These are phyloP conservation scores for Eleusine coracana DNA, from an alignment of 176 grass and related monocot species.

Conservation along the genomic window DNA sequence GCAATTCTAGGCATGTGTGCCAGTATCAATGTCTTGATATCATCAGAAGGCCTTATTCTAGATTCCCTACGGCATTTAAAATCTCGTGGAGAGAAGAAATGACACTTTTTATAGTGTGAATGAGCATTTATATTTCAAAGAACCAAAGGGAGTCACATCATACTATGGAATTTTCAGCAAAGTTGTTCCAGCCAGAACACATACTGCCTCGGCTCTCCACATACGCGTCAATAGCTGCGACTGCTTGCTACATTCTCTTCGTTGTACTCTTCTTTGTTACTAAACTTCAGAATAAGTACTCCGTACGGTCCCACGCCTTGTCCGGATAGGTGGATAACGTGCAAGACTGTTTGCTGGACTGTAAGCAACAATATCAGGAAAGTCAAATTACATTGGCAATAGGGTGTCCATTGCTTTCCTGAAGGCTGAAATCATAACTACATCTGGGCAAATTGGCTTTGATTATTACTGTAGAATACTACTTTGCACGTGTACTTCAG, in stretches of 20 bases:
- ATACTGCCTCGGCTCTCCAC: constrained; percentile 34
- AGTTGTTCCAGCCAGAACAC: constrained; percentile 21
- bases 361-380: constrained; percentile 6
- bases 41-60: constrained; percentile 39
- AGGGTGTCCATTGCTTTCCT: not conserved
- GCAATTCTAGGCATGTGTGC: not conserved
- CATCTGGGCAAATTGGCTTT: not conserved
- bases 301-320: constrained; percentile 16
- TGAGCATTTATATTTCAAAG: constrained; percentile 17
- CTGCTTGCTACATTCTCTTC: constrained; percentile 29
- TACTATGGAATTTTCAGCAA: not conserved
- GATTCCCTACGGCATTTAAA: constrained; percentile 28
- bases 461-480: constrained; percentile 31
- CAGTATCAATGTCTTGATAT: constrained; percentile 30
- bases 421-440: not conserved
- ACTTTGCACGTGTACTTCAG: constrained; percentile 26
- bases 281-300: constrained; percentile 38
- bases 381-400: constrained; percentile 2
- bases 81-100: constrained; percentile 19
- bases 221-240: constrained; percentile 21
- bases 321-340: not conserved
- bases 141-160: not conserved
- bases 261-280: not conserved
- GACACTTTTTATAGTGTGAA: constrained; percentile 15
- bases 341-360: constrained; percentile 4